These are phyloP conservation scores for Lichina pygmaea DNA, from an alignment of 495 filamentous ascomycete species.

Conservation along the genomic window DNA sequence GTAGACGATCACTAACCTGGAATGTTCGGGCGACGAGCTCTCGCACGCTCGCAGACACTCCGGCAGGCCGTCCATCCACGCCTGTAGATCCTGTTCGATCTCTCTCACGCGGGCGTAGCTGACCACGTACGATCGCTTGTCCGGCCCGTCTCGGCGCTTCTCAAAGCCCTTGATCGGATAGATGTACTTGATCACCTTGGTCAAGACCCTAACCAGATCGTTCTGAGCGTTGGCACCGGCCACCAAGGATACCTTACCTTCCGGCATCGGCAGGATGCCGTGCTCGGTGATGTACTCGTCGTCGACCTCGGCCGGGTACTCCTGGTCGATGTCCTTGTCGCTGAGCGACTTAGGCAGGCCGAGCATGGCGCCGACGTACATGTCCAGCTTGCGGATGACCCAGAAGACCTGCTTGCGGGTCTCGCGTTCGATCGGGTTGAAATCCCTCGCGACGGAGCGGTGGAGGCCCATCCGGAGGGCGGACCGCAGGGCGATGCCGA, in stretches of 20 bases:
- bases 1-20: constrained; percentile 29
- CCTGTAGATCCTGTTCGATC: constrained; percentile 62
- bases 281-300: constrained; percentile 25
- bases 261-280: constrained; percentile 43
- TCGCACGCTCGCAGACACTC: constrained; percentile 44
- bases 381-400: constrained; percentile 6
- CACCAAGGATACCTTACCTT: constrained; percentile 48
- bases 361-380: constrained; percentile 5
- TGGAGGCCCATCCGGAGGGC: constrained; percentile 8
- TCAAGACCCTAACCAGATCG: constrained; percentile 43
- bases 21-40: constrained; percentile 42
- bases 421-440: constrained; percentile 6
- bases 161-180: constrained; percentile 63
- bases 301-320: constrained; percentile 5
- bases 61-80: constrained; percentile 63
- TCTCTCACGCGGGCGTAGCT: constrained; percentile 73
- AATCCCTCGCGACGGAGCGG: constrained; percentile 2
- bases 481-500: constrained; percentile 6
- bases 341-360: constrained; percentile 4
- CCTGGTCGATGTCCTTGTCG: constrained; percentile 8
- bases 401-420: constrained; percentile 5
- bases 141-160: constrained; percentile 13
- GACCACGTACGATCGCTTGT: constrained; percentile 37
- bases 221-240: constrained; percentile 71
- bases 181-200: constrained; percentile 68